Percentiles rank a stretch among this genome's conserved stretches.
These are phyloP conservation scores for Xylariaceae sp. DNA, from an alignment of 2,329 filamentous ascomycete genomes.

Conservation along the genomic window DNA sequence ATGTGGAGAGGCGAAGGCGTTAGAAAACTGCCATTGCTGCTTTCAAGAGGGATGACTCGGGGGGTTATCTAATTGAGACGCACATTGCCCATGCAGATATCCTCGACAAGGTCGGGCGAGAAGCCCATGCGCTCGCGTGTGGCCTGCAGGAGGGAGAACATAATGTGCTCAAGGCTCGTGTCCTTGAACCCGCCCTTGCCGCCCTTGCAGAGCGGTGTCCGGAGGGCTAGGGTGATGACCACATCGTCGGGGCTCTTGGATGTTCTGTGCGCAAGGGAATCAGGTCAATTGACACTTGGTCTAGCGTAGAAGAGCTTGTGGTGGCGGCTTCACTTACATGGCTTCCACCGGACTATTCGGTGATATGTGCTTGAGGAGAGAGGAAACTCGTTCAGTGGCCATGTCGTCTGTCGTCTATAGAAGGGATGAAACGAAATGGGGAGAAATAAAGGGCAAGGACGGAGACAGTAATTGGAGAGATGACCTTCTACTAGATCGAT, in stretches of 20 bases:
- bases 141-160: constrained; percentile 78
- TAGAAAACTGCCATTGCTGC: background rate
- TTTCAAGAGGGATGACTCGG: background rate
- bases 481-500: no score
- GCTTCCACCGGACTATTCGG: constrained; percentile 66
- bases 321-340: constrained; percentile 63
- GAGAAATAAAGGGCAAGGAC: no score
- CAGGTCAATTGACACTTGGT: background rate
- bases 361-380: constrained; percentile 80
- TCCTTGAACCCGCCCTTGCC: constrained; percentile 95
- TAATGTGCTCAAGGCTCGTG: constrained; percentile 78
- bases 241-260: constrained; percentile 94
- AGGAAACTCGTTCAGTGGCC: constrained; percentile 81
- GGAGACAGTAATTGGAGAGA: background rate
- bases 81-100: constrained; percentile 91
- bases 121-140: constrained; percentile 68
- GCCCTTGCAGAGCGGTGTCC: constrained; percentile 84
- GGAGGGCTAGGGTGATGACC: constrained; percentile 88
- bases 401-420: constrained; percentile 45
- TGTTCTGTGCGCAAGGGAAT: constrained; percentile 51
- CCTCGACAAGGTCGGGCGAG: constrained; percentile 77
- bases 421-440: background rate
- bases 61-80: constrained; percentile 25
- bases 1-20: background rate
- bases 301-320: no score